Evolutionary conservation across 2,329 filamentous ascomycete species (phyloP), one percentile per base, ranked within the genome.

Genomic region (Dactylellina drechsleri): DNA sequence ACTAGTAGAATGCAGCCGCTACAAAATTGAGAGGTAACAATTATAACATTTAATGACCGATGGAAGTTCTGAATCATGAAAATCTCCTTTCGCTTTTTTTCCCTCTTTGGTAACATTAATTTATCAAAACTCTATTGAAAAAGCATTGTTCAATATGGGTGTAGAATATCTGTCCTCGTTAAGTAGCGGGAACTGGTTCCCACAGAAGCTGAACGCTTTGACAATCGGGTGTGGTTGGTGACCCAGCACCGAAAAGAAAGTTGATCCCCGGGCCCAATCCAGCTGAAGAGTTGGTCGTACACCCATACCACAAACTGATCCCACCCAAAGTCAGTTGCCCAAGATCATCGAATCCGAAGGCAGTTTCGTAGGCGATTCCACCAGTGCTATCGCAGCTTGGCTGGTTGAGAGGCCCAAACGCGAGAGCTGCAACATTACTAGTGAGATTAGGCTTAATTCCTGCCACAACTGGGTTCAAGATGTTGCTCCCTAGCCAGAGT

Each of bases 381-480:
- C 56, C 62, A 15, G 61, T 58, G 23, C 41, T n/a, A 45, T 64
- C 66, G 18, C 71, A 68, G 40, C 43, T 65, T 53, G 58, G 52
- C 6, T 58, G 28, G 15, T 49, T 28, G 10, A 62, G 70, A 18
- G 49, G 47, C 20, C 70, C 62, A 40, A 75, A 75, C 10, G 52
- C 71, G 4, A 75, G 59, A 23, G 64, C 49, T 10, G 71, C 71
- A 4, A 75, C 5, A 26, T 75, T 75, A 31, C 71, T 75, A 15
- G 50, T 65, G 3, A 75, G 43, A 18, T 75, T 68, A 7, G 50
- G 52, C 15, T 45, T 43, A 8, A 75, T 31, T 2, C 71, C 71
- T 20, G 31, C 71, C 7, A 68, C 64, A 2, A 61, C n/a, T 10
- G 57, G 53, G 41, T 40, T 65, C 0, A 43, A 23, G 18, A 53